phyloP scores from a whole-genome alignment of 768 basidiomycete genomes.

The Neoboletus subvelutipes region DNA sequence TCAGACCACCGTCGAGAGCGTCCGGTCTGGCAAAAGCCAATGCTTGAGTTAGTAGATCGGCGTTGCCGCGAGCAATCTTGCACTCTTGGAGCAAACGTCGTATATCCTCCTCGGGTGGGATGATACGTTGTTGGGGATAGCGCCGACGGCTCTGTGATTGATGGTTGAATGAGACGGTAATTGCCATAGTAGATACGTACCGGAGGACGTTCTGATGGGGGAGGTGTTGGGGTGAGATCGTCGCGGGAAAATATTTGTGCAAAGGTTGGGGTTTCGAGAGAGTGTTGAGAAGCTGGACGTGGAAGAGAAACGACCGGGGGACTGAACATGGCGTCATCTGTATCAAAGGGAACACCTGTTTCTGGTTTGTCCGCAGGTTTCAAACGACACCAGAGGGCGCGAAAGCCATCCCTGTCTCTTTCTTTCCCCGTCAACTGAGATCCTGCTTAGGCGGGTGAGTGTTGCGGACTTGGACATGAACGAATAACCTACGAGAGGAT shows the following conservation, averaged over 20 bases:
- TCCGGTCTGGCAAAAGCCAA: slow-evolving; percentile 69
- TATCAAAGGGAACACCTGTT: slow-evolving; percentile 77
- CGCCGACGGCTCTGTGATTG: slow-evolving; percentile 17
- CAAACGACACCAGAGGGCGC: slow-evolving; percentile 75
- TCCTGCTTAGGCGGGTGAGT: slow-evolving; percentile 15
- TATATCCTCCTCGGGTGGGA: slow-evolving; percentile 84
- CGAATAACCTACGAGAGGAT: slow-evolving; percentile 22
- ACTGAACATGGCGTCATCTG: slow-evolving; percentile 77
- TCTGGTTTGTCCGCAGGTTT: slow-evolving; percentile 82
- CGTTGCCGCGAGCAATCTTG: slow-evolving; percentile 80
- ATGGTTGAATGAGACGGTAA: not conserved
- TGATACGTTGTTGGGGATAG: slow-evolving; percentile 38
- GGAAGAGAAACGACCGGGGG: slow-evolving; percentile 47
- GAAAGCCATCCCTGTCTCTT: slow-evolving; percentile 54
- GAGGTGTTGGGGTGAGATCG: slow-evolving; percentile 26
- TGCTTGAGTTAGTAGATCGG: slow-evolving; percentile 68
- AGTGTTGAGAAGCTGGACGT: slow-evolving; percentile 32
- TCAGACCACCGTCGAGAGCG: slow-evolving; percentile 61
- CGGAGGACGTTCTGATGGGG: slow-evolving; percentile 25
- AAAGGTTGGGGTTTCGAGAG: slow-evolving; percentile 37
- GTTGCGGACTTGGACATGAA: no score
- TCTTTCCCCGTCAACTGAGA: slow-evolving; percentile 25
- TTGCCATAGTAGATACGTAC: slow-evolving; percentile 12
- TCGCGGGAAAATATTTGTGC: slow-evolving; percentile 35
- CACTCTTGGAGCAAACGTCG: slow-evolving; percentile 82